phyloP scores from a whole-genome alignment of 352 stramenopile genomes.

The Globisporangium middletonii region DNA sequence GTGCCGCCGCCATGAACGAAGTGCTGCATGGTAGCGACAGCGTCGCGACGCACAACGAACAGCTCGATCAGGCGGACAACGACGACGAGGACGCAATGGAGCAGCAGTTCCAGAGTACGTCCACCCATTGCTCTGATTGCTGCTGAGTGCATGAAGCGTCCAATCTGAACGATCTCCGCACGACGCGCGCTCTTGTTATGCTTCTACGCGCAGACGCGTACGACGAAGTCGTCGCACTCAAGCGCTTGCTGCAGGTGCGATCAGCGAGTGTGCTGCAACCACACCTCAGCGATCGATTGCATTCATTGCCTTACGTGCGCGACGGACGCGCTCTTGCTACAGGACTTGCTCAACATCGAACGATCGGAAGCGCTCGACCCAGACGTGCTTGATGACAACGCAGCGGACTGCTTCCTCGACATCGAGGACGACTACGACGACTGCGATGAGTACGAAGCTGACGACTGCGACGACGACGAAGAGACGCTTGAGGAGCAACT shows the following conservation, averaged over 20 bases:
- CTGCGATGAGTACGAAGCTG: background rate
- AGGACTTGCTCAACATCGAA: constrained; percentile 7
- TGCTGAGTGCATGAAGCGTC: too few species aligned
- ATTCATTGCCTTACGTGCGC: background rate
- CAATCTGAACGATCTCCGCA: too few species aligned
- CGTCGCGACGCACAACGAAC: background rate
- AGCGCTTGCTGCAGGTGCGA: constrained; percentile 39
- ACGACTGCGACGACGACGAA: background rate
- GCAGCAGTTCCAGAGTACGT: constrained; percentile 33
- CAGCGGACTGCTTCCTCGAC: background rate
- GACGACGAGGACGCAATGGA: constrained; percentile 20
- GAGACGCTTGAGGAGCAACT: background rate
- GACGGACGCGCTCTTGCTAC: too few species aligned
- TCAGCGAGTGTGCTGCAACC: too few species aligned
- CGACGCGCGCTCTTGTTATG: too few species aligned
- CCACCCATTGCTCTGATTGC: background rate
- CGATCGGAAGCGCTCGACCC: background rate
- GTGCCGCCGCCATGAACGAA: too few species aligned
- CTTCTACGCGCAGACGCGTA: constrained; percentile 24
- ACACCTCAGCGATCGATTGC: too few species aligned
- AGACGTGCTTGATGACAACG: background rate
- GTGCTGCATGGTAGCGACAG: too few species aligned
- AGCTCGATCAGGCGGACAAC: background rate
- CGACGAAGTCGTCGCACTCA: constrained; percentile 53
- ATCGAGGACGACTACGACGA: background rate